Conservation (phyloP, 1,284 basidiomycete genomes). For the Trichosporon sp. region DNA sequence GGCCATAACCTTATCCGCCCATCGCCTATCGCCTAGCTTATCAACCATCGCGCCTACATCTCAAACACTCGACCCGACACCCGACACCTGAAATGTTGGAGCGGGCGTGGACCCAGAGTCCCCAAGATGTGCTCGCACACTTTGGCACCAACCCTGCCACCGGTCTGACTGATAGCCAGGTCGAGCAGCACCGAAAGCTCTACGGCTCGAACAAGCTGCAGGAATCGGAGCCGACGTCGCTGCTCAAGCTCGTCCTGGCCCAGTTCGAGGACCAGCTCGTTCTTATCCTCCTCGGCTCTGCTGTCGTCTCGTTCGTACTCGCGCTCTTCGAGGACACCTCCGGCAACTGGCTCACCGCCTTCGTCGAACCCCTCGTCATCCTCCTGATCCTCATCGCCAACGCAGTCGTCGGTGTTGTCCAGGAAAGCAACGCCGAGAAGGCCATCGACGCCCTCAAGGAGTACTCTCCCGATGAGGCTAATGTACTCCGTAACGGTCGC, state of each 20-base stretch:
- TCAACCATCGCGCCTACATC: neutral
- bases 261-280: constrained; percentile 98
- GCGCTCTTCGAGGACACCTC: constrained; percentile 76
- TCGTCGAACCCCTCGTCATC: constrained; percentile 89
- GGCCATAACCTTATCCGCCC: neutral
- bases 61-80: neutral
- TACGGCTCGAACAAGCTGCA: constrained; percentile 83
- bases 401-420: constrained; percentile 87
- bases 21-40: neutral
- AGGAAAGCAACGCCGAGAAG: constrained; percentile 89
- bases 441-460: constrained; percentile 95
- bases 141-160: constrained; percentile 35
- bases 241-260: constrained; percentile 90
- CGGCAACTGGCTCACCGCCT: constrained; percentile 61
- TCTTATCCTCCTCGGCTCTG: constrained; percentile 85
- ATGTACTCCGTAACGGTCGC: constrained; percentile 70
- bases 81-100: constrained; percentile 32
- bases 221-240: constrained; percentile 79
- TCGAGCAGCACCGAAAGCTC: constrained; percentile 63
- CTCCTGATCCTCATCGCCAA: constrained; percentile 89
- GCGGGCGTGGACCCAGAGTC: constrained; percentile 46
- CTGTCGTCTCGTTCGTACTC: constrained; percentile 80
- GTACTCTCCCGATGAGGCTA: constrained; percentile 91
- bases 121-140: constrained; percentile 42
- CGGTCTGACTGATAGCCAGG: constrained; percentile 41